phyloP scores from a whole-genome alignment of 306 rosid species.

The Casuarina equisetifolia region DNA sequence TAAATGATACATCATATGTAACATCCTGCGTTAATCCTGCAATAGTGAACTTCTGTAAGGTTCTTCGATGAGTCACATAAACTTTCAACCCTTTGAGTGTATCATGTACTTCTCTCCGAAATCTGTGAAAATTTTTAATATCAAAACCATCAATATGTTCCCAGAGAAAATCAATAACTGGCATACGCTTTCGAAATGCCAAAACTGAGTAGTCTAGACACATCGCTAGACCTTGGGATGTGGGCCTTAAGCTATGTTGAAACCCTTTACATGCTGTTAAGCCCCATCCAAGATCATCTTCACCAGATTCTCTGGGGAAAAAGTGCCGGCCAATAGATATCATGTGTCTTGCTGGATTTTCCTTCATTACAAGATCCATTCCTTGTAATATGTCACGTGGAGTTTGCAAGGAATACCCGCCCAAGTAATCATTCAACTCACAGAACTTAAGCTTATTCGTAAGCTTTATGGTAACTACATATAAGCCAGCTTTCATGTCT shows the following conservation, averaged over 20 bases:
- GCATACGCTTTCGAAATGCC: constrained; percentile 56
- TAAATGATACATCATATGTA: constrained; percentile 48
- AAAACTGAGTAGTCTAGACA: constrained; percentile 75
- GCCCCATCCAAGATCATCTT: constrained; percentile 53
- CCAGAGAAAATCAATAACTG: constrained; percentile 55
- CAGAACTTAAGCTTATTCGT: constrained; percentile 45
- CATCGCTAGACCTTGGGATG: constrained; percentile 60
- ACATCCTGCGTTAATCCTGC: constrained; percentile 35
- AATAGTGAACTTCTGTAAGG: constrained; percentile 50
- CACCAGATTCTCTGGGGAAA: constrained; percentile 44
- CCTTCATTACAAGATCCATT: constrained; percentile 72
- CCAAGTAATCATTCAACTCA: constrained; percentile 58
- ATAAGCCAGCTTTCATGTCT: constrained; percentile 40
- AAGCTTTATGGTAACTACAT: constrained; percentile 42
- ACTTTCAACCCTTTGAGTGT: constrained; percentile 56
- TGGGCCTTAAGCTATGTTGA: constrained; percentile 60
- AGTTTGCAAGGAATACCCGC: constrained; percentile 29
- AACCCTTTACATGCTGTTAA: constrained; percentile 50
- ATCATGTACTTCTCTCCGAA: constrained; percentile 33
- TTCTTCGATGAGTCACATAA: constrained; percentile 62
- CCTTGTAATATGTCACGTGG: constrained; percentile 81
- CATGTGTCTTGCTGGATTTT: constrained; percentile 57
- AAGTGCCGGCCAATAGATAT: constrained; percentile 56
- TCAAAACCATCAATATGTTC: constrained; percentile 38
- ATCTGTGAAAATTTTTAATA: constrained; percentile 34